Conservation (phyloP, 768 basidiomycete species). For the Tylopilus plumbeoviolaceoides region DNA sequence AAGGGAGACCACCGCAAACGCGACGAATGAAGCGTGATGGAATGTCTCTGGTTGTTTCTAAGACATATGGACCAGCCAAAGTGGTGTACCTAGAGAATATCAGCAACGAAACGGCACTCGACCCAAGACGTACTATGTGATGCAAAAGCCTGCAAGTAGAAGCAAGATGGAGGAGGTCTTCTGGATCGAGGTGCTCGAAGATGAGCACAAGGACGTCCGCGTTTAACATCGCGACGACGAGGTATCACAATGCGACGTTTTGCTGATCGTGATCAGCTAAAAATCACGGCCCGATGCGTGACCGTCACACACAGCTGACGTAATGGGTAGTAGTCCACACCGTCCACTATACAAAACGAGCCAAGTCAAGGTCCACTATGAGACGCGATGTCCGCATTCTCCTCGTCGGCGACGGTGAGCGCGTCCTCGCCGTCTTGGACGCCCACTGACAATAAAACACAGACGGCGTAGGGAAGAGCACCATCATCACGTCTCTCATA, state of each 20-base stretch:
- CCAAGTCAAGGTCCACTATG: conserved; percentile 42
- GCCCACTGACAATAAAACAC: conserved; percentile 7
- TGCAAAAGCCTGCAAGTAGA: conserved; percentile 28
- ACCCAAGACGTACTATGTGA: conserved; percentile 35
- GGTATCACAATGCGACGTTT: no score
- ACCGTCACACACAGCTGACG: no score
- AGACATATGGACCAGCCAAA: conserved; percentile 59
- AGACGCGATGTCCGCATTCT: conserved; percentile 92
- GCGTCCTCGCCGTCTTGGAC: conserved; percentile 5
- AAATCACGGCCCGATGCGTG: no score
- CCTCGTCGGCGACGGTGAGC: conserved; percentile 88
- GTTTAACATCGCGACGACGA: no score
- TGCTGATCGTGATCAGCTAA: no score
- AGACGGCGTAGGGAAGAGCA: conserved; percentile 99
- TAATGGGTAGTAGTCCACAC: conserved; percentile 9
- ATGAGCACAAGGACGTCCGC: conserved; percentile 54
- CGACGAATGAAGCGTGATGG: conserved; percentile 46
- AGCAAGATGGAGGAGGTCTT: conserved; percentile 37
- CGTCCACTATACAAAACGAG: conserved; percentile 1
- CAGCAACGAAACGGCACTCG: not conserved
- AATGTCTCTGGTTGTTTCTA: conserved; percentile 48
- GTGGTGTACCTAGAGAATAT: conserved; percentile 45
- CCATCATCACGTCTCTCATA: conserved; percentile 94
- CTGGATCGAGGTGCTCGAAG: conserved; percentile 40
- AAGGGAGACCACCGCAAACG: conserved; percentile 43